Percentiles rank a stretch among this genome's conserved stretches.
Evolutionary conservation across 1,284 basidiomycete species (phyloP).

Genomic region (Fomitopsis palustris): DNA sequence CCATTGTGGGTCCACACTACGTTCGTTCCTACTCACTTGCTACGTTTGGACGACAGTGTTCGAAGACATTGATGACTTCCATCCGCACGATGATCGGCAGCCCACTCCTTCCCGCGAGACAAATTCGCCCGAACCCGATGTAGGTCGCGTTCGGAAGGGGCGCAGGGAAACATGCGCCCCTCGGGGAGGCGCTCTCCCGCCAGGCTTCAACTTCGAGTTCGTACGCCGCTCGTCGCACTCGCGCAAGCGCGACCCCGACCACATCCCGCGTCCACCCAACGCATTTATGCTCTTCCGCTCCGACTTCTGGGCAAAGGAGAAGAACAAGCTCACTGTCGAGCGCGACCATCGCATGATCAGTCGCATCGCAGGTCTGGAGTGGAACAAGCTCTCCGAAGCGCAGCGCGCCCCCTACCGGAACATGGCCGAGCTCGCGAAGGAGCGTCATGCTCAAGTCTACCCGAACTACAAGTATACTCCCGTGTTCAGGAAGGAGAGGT

Average conservation of each 20-base stretch:
- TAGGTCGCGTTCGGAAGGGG: neutral
- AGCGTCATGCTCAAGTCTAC: conserved; percentile 43
- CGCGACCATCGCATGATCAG: conserved; percentile 51
- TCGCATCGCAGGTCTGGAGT: conserved; percentile 42
- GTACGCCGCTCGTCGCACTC: conserved; percentile 35
- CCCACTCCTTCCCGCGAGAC: neutral
- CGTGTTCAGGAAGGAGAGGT: conserved; percentile 28
- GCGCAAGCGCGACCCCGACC: conserved; percentile 37
- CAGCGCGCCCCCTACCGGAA: conserved; percentile 38
- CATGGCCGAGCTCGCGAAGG: conserved; percentile 45
- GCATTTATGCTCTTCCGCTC: conserved; percentile 84
- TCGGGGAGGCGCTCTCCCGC: neutral
- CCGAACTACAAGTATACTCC: conserved; percentile 59
- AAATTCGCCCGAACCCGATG: neutral
- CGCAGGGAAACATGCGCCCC: neutral
- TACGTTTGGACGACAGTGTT: conserved; percentile 7
- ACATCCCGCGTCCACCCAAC: conserved; percentile 77
- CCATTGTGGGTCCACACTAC: conserved; percentile 14
- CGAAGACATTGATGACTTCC: conserved; percentile 4
- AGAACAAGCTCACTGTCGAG: conserved; percentile 33
- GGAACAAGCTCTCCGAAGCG: conserved; percentile 35
- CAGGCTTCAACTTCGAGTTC: conserved; percentile 7
- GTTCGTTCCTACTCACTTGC: conserved; percentile 12
- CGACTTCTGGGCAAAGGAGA: conserved; percentile 53
- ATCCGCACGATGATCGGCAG: conserved; percentile 4